These are phyloP conservation scores for Erysimum cheiranthoides DNA, from an alignment of 345 rosid genomes.

Conservation along the genomic window DNA sequence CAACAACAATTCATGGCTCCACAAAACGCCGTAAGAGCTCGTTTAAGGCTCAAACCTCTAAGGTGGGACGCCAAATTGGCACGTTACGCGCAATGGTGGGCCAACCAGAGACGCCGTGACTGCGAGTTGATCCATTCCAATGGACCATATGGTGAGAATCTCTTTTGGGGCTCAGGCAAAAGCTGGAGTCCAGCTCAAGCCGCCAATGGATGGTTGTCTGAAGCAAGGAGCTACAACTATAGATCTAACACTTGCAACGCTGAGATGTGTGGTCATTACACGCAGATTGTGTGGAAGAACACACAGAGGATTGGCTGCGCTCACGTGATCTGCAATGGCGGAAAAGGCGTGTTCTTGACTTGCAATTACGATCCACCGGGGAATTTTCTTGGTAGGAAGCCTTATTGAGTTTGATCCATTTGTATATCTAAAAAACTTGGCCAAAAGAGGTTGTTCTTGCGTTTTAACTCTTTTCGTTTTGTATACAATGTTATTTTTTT, in stretches of 20 bases:
- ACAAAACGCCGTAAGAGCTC: slow-evolving; percentile 71
- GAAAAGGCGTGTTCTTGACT: slow-evolving; percentile 66
- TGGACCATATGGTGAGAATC: slow-evolving; percentile 91
- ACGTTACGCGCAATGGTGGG: slow-evolving; percentile 65
- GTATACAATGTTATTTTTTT: slow-evolving; percentile 26
- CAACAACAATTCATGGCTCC: slow-evolving; percentile 61
- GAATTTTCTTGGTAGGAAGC: slow-evolving; percentile 72
- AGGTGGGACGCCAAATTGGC: slow-evolving; percentile 63
- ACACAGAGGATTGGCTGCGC: slow-evolving; percentile 79
- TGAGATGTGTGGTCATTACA: slow-evolving; percentile 83
- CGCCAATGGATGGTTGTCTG: slow-evolving; percentile 67
- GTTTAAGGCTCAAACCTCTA: slow-evolving; percentile 57
- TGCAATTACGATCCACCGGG: slow-evolving; percentile 97
- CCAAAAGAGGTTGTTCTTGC: slow-evolving; percentile 29
- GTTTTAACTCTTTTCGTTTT: slow-evolving; percentile 21
- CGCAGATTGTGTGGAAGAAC: slow-evolving; percentile 78
- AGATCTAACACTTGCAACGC: slow-evolving; percentile 60
- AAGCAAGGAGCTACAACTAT: slow-evolving; percentile 59
- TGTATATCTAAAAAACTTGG: slow-evolving; percentile 21
- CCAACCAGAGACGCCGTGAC: slow-evolving; percentile 64
- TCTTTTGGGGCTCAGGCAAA: slow-evolving; percentile 88
- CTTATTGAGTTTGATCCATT: slow-evolving; percentile 57
- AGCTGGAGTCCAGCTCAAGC: slow-evolving; percentile 85
- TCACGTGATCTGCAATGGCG: slow-evolving; percentile 54
- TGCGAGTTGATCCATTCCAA: slow-evolving; percentile 78